Evolutionary conservation across 257 asterid species (phyloP), one percentile per base, ranked within the genome.

Genomic region (Ehretia macrophylla): DNA sequence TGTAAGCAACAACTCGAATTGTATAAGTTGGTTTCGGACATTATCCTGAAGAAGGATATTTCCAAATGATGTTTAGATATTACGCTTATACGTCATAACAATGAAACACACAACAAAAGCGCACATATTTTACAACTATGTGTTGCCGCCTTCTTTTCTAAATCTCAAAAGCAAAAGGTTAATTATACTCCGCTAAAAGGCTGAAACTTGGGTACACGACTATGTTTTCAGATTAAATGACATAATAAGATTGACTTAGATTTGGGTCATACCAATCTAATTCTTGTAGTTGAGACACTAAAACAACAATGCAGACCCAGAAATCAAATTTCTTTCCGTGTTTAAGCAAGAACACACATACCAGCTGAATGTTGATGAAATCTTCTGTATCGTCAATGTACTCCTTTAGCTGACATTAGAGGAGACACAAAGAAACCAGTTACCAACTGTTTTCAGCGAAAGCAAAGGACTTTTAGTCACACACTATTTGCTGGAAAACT

Each of bases 311-410:
- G 27, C 13, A 2, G 17, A 59, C 49, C 14, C 10, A 1, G 32
- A 0, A 38, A 10, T n/a, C 18, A 11, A 0, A 8, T 17, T 56
- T n/a, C 19, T 40, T 60, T 19, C 23, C 20, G 14, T 17, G 35
- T 27, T 27, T 27, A 27, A 3, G 51, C 48, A 5, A 49, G 39
- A 44, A 55, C 48, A 63, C n/a, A 49, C 83, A 23, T 83, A 89
- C 99, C 99, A 93, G 84, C 72, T 93, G 97, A 71, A 93, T 93
- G 78, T 86, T 93, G 74, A 93, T 93, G 84, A 89, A 89, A 77
- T 89, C 99, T 80, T 90, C 97, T 0, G 97, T 87, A 64, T 90
- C 96, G 72, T 90, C 97, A 67, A 90, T 90, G 54, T 93, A 93
- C 85, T 93, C 99, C 90, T 93, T 93, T 64, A 93, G 82, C 99